phyloP scores from a whole-genome alignment of 352 stramenopile species.

The Nothophytophthora sp. region DNA sequence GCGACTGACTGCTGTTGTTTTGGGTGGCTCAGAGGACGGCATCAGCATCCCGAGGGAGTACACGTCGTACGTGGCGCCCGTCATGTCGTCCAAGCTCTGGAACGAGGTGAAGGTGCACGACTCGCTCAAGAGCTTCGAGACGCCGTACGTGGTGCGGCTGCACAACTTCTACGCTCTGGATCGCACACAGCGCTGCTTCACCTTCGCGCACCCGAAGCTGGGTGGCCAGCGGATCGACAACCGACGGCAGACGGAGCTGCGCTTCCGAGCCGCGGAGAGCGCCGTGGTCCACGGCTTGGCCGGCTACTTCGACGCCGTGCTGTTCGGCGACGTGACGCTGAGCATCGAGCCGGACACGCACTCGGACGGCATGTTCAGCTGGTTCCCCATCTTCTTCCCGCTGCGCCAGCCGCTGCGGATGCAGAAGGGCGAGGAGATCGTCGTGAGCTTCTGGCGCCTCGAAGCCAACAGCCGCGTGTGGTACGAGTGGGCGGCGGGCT shows the following conservation, averaged over 20 bases:
- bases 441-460: constrained; percentile 94
- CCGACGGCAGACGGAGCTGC: constrained; percentile 62
- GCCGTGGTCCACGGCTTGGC: constrained; percentile 94
- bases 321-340: constrained; percentile 94
- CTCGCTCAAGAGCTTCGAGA: constrained; percentile 91
- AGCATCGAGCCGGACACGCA: constrained; percentile 96
- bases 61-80: constrained; percentile 94
- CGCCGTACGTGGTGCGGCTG: constrained; percentile 97
- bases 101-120: constrained; percentile 87
- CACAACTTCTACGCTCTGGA: constrained; percentile 91
- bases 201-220: constrained; percentile 93
- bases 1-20: constrained; percentile 8
- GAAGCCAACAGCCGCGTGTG: constrained; percentile 91
- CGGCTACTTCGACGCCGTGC: constrained; percentile 95
- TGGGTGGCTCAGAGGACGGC: constrained; percentile 70
- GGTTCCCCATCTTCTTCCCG: constrained; percentile 99
- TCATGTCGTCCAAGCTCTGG: constrained; percentile 95
- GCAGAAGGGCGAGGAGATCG: constrained; percentile 72
- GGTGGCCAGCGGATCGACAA: constrained; percentile 76
- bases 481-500: constrained; percentile 97
- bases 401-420: constrained; percentile 91
- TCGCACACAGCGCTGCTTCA: constrained; percentile 91
- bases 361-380: constrained; percentile 98
- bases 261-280: constrained; percentile 51
- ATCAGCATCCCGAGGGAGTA: constrained; percentile 92